Evolutionary conservation across 495 filamentous ascomycete genomes (phyloP).

Genomic region (Friedmanniomyces simplex): DNA sequence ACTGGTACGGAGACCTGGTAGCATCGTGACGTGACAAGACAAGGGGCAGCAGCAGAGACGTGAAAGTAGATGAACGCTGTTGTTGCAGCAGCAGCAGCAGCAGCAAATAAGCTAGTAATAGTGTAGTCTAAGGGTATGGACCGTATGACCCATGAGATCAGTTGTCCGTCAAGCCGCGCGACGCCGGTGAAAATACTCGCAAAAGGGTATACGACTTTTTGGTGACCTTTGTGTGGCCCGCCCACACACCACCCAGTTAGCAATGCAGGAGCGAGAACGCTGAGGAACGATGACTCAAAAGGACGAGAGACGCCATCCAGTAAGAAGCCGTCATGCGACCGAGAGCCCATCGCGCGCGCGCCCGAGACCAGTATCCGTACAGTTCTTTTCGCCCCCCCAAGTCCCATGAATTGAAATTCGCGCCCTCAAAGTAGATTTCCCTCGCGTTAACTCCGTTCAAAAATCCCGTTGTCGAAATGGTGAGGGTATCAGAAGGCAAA

Average conservation of each 20-base stretch:
- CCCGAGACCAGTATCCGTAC: background rate
- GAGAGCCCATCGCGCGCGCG: background rate
- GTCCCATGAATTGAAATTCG: background rate
- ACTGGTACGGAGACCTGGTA: too few relatives aligned
- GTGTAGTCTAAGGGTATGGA: background rate
- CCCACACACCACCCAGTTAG: background rate
- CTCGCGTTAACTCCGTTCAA: background rate
- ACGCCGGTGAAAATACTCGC: conserved; percentile 3
- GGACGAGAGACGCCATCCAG: background rate
- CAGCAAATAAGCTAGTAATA: background rate
- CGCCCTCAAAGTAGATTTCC: background rate
- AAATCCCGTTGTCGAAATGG: background rate
- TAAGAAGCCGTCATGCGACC: background rate
- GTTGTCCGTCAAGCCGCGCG: background rate
- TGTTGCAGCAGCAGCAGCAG: background rate
- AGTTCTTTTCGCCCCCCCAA: too few relatives aligned
- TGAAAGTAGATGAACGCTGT: background rate
- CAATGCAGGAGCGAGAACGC: conserved; percentile 1
- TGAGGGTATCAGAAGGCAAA: background rate
- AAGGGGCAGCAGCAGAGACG: background rate
- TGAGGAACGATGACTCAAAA: background rate
- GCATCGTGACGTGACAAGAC: too few relatives aligned
- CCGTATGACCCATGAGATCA: background rate
- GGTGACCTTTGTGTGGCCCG: background rate
- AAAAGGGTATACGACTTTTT: conserved; percentile 7